Base-by-base conservation (phyloP, 2,329 filamentous ascomycete genomes). In the Exophiala calicioides region DNA sequence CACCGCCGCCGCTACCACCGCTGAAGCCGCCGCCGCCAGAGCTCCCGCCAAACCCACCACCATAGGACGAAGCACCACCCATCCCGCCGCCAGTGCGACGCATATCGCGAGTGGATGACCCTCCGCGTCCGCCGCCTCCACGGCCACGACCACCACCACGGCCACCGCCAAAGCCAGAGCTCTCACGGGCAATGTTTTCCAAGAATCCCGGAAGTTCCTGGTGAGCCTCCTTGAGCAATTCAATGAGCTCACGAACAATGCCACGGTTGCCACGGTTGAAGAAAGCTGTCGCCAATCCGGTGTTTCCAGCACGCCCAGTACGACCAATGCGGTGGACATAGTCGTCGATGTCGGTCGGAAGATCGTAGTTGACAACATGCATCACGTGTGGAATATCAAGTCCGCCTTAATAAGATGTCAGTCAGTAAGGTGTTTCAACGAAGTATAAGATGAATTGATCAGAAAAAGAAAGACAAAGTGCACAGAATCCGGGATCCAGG, bases 191-290 rank as follows among this genome's bases (percentile, higher is more conserved):
- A 72, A 98, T 95, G 65, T 87, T 94, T 80, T 98, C 93, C 52
- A 98, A 80, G 82, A 97, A 98, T 36, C 79, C 68, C 23, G 93
- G 93, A 55, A 97, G 82, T 65, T 98, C 93, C 72, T 98, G 93
- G 76, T 98, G 95, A 59, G 93, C 93, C 72, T 98, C 93, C 79
- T 97, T 97, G 59, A 98, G 81, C 20, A 98, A 83, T n/a, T 98
- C 93, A 61, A 98, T 81, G 53, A 98, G 83, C 62, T 97, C 93
- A 59, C 93, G 87, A 57, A 97, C 93, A 60, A 98, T 89, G 73
- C 93, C 93, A 63, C 93, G 89, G 80, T 98, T 98, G 65, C 91
- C 91, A 67, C 93, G 91, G 82, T 98, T 98, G 85, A 98, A 97
- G 81, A 98, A 98, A 47, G 93, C 93, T 61, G 93, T 98, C 4